phyloP scores from a whole-genome alignment of 2,329 filamentous ascomycete species.

The Colletotrichum liriopes region DNA sequence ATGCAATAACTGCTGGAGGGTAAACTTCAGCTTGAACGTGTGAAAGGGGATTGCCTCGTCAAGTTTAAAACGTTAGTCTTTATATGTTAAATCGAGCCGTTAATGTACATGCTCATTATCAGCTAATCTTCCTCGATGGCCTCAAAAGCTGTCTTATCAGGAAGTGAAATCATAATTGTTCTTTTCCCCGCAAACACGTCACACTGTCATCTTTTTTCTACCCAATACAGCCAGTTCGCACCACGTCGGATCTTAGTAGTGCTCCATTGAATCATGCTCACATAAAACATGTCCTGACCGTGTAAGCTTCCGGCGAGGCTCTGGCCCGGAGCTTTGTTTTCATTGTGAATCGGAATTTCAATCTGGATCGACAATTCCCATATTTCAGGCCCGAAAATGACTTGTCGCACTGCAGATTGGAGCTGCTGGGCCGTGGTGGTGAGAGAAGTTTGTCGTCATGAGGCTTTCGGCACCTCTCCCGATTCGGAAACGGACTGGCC shows the following conservation, averaged over 20 bases:
- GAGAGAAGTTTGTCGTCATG: slow-evolving; percentile 35
- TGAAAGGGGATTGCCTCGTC: no score
- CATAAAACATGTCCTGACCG: no score
- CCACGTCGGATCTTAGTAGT: neutral
- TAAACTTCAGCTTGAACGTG: no score
- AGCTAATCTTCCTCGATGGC: neutral
- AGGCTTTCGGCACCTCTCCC: slow-evolving; percentile 18
- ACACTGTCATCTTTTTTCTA: neutral
- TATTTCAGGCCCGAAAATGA: neutral
- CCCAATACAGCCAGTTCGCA: neutral
- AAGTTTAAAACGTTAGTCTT: no score
- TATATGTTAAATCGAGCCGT: no score
- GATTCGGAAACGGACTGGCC: slow-evolving; percentile 25
- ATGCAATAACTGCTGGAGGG: no score
- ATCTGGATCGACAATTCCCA: neutral
- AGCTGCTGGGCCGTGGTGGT: neutral
- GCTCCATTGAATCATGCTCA: neutral
- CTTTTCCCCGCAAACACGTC: neutral
- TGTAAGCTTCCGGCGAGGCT: neutral
- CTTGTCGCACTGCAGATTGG: neutral
- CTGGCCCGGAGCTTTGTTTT: neutral
- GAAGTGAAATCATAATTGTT: neutral
- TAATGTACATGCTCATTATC: neutral
- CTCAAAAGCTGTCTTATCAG: neutral
- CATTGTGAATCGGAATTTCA: neutral